Evolutionary conservation across 257 asterid genomes (phyloP).

Genomic region (Nicotiana sylvestris): DNA sequence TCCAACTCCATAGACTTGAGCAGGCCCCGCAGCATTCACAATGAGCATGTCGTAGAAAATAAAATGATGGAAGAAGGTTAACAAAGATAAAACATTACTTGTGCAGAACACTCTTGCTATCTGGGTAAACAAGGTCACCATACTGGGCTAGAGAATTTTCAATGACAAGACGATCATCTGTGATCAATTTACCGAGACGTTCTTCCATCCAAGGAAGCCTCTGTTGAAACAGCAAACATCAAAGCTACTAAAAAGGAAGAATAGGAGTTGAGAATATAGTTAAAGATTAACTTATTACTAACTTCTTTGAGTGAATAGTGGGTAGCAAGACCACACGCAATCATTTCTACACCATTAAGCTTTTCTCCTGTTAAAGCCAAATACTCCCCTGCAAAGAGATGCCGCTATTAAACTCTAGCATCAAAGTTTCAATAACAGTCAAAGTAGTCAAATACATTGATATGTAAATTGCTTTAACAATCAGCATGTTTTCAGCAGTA

Average conservation of each 20-base stretch:
- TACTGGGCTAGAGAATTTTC: conserved; percentile 85
- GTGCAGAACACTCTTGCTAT: conserved; percentile 55
- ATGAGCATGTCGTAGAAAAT: not conserved
- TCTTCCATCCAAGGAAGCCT: conserved; percentile 94
- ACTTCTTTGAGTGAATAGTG: conserved; percentile 79
- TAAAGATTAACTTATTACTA: conserved; percentile 5
- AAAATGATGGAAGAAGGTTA: not conserved
- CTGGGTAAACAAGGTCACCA: conserved; percentile 88
- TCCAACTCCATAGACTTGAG: not conserved
- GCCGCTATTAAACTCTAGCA: not conserved
- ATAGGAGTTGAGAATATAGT: conserved; percentile 19
- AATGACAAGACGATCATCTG: conserved; percentile 79
- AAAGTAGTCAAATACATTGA: not conserved
- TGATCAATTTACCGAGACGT: conserved; percentile 76
- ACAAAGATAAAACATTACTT: conserved; percentile 42
- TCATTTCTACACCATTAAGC: conserved; percentile 83
- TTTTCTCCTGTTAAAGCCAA: conserved; percentile 93
- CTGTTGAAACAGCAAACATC: conserved; percentile 32
- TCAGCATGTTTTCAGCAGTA: not conserved
- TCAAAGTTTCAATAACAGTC: not conserved
- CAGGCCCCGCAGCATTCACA: not conserved
- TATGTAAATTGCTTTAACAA: not conserved
- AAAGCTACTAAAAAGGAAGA: conserved; percentile 2
- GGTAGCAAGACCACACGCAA: conserved; percentile 95
- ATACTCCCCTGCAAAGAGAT: conserved; percentile 70